phyloP scores from a whole-genome alignment of 2,329 filamentous ascomycete genomes.

The Lachnellula cervina region DNA sequence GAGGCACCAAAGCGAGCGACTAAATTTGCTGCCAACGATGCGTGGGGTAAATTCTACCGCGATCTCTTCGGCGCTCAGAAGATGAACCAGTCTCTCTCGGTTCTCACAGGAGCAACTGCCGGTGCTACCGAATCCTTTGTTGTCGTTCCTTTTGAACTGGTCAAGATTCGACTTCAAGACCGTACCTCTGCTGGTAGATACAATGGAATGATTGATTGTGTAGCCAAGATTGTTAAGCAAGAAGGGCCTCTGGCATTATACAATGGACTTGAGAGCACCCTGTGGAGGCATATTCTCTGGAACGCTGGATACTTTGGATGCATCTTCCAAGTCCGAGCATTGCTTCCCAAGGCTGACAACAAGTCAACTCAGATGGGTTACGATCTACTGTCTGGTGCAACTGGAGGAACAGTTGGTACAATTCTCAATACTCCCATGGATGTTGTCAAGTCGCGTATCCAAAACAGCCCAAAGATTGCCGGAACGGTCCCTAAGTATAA shows the following conservation, averaged over 20 bases:
- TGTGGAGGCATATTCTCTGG: slow-evolving; percentile 95
- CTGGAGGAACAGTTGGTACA: slow-evolving; percentile 88
- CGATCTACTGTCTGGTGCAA: slow-evolving; percentile 77
- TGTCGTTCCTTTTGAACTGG: slow-evolving; percentile 94
- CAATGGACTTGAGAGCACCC: slow-evolving; percentile 91
- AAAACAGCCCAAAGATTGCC: slow-evolving; percentile 83
- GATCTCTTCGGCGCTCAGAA: slow-evolving; percentile 76
- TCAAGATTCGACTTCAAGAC: slow-evolving; percentile 98
- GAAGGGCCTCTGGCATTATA: slow-evolving; percentile 88
- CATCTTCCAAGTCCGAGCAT: slow-evolving; percentile 90
- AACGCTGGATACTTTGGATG: slow-evolving; percentile 97
- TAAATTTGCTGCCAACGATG: slow-evolving; percentile 98
- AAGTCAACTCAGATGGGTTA: slow-evolving; percentile 80
- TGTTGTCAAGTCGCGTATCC: slow-evolving; percentile 96
- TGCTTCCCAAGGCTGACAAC: slow-evolving; percentile 75
- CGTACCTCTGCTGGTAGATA: slow-evolving; percentile 88
- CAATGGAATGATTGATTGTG: slow-evolving; percentile 74
- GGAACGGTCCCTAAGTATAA: slow-evolving; percentile 91
- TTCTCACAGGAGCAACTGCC: slow-evolving; percentile 89
- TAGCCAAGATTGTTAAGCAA: slow-evolving; percentile 73
- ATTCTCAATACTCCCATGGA: slow-evolving; percentile 94
- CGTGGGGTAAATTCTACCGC: slow-evolving; percentile 94
- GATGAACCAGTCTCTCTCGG: slow-evolving; percentile 87
- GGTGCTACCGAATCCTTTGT: slow-evolving; percentile 95
- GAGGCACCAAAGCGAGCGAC: slow-evolving; percentile 94